phyloP scores from a whole-genome alignment of 2,329 filamentous ascomycete species.

The Aspergillus spinulosporus region DNA sequence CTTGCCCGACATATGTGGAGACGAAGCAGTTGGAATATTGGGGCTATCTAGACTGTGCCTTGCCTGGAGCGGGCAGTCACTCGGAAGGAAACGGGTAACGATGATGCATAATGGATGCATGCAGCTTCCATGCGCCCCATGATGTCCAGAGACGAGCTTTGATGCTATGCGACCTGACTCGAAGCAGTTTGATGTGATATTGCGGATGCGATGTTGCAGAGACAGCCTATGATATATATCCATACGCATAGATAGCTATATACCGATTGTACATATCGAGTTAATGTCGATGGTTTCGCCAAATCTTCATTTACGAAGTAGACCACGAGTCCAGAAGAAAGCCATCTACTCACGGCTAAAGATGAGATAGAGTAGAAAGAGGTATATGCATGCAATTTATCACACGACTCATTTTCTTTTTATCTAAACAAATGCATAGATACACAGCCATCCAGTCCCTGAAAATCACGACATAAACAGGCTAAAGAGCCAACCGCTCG shows the following conservation, averaged over 20 bases:
- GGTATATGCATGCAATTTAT: not conserved
- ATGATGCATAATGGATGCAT: not conserved
- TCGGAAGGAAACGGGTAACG: not conserved
- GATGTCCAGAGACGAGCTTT: not conserved
- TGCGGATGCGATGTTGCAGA: not conserved
- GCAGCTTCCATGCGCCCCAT: not conserved
- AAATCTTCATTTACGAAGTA: not conserved
- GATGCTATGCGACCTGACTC: not conserved
- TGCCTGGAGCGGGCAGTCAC: not conserved
- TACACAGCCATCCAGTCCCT: not conserved
- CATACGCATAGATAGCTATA: conserved; percentile 16
- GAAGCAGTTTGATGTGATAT: not conserved
- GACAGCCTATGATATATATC: conserved; percentile 12
- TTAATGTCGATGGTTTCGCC: conserved; percentile 12
- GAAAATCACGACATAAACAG: not conserved
- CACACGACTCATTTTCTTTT: not conserved
- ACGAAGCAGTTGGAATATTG: not conserved
- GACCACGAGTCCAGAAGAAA: not conserved
- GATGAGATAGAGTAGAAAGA: not conserved
- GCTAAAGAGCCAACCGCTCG: conserved; percentile 69
- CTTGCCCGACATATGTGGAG: not conserved
- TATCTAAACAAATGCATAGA: conserved; percentile 1
- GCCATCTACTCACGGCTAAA: too few relatives aligned
- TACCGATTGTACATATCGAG: conserved; percentile 20
- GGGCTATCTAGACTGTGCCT: not conserved